A percentile compares a stretch with the other conserved stretches of the same genome.
Conservation (phyloP, 768 basidiomycete genomes). For the Lentinula aciculospora region DNA sequence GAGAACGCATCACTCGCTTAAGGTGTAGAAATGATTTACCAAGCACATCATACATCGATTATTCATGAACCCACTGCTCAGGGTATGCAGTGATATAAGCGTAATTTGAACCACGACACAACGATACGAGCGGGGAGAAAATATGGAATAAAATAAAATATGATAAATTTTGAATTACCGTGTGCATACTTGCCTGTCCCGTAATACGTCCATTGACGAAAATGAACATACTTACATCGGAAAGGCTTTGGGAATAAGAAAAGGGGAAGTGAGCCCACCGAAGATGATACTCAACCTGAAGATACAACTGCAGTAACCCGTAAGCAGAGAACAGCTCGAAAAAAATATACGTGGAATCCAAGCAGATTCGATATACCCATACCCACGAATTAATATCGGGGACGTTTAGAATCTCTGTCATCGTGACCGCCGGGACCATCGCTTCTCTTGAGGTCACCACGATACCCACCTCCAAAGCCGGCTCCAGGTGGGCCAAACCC, state of each 20-base stretch:
- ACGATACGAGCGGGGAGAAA: neutral
- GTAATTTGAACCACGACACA: neutral
- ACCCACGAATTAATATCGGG: slow-evolving; percentile 54
- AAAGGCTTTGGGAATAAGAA: neutral
- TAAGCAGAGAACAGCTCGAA: neutral
- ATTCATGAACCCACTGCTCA: no score
- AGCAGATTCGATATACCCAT: neutral
- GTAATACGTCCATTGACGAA: slow-evolving; percentile 4
- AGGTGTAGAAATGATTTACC: no score
- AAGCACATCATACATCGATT: no score
- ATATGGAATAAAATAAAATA: neutral
- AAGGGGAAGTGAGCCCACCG: slow-evolving; percentile 3
- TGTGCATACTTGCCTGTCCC: slow-evolving; percentile 7
- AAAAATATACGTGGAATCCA: neutral
- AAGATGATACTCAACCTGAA: slow-evolving; percentile 7
- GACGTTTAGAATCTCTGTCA: slow-evolving; percentile 77
- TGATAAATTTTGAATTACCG: slow-evolving; percentile 5
- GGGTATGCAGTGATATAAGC: neutral
- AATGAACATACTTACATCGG: slow-evolving; percentile 8
- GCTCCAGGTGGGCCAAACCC: slow-evolving; percentile 42
- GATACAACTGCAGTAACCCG: slow-evolving; percentile 1
- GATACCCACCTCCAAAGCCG: slow-evolving; percentile 49
- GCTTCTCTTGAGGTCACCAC: slow-evolving; percentile 71
- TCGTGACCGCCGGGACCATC: slow-evolving; percentile 75
- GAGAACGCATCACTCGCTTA: neutral